Conservation (phyloP, 345 rosid species). For the Lagerstroemia speciosa region DNA sequence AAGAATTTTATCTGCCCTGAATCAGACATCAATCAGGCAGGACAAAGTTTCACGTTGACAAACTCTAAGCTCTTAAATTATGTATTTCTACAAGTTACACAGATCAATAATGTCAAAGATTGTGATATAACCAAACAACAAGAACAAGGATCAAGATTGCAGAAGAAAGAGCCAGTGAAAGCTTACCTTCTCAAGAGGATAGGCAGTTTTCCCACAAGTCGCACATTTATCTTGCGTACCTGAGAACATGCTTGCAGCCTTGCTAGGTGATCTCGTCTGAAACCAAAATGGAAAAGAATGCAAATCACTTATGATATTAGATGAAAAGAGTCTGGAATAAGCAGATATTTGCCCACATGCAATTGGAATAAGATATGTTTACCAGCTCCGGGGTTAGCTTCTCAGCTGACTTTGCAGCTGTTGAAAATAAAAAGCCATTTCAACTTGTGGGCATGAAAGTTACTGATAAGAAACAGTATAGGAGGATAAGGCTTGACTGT, state of each 20-base stretch:
- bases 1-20: neutral
- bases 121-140: neutral
- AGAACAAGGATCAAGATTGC: neutral
- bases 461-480: neutral
- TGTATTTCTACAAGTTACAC: neutral
- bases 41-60: neutral
- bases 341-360: neutral
- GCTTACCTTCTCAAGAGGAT: conserved; percentile 92
- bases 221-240: conserved; percentile 98
- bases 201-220: conserved; percentile 92
- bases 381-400: conserved; percentile 86
- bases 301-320: conserved; percentile 15
- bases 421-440: conserved; percentile 23
- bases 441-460: neutral
- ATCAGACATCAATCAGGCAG: neutral
- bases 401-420: conserved; percentile 90
- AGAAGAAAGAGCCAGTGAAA: neutral
- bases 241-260: conserved; percentile 90
- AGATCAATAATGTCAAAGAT: neutral
- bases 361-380: conserved; percentile 12
- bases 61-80: neutral
- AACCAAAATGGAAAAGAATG: conserved; percentile 19
- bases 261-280: conserved; percentile 90
- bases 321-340: neutral
- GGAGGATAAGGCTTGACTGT: neutral